Percentiles rank a stretch among this genome's conserved stretches.
These are phyloP conservation scores for Wickerhamiella hasegawae DNA, from an alignment of 805 yeast species.

Conservation along the genomic window DNA sequence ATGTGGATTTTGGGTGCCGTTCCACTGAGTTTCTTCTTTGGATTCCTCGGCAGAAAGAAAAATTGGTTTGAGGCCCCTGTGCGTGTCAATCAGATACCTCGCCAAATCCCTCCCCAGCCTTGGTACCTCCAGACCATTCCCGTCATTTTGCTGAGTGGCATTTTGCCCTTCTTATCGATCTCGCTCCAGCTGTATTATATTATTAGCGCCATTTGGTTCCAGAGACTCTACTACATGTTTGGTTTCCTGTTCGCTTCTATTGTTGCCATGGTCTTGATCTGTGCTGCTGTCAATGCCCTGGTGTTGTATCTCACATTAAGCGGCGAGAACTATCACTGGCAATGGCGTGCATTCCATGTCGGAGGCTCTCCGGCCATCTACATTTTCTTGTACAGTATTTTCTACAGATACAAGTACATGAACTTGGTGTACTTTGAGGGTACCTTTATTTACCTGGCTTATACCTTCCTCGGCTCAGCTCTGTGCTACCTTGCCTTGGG, in stretches of 20 bases:
- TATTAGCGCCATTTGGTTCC: conserved; percentile 83
- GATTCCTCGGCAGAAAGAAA: conserved; percentile 55
- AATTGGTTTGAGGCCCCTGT: conserved; percentile 54
- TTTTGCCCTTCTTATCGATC: conserved; percentile 88
- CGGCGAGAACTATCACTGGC: conserved; percentile 92
- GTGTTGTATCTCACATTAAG: conserved; percentile 74
- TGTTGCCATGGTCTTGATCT: conserved; percentile 64
- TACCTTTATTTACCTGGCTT: conserved; percentile 65
- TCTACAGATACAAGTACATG: conserved; percentile 30
- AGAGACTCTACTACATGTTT: conserved; percentile 89
- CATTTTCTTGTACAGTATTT: conserved; percentile 67
- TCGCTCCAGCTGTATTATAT: conserved; percentile 92
- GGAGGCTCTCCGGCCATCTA: conserved; percentile 84
- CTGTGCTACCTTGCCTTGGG: conserved; percentile 75
- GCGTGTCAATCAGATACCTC: conserved; percentile 84
- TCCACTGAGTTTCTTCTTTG: conserved; percentile 75
- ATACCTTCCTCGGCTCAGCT: conserved; percentile 54
- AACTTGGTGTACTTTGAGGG: conserved; percentile 65
- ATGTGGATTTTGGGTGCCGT: conserved; percentile 79
- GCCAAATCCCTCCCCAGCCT: conserved; percentile 89
- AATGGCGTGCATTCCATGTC: conserved; percentile 78
- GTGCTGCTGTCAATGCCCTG: conserved; percentile 63
- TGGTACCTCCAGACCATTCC: conserved; percentile 58
- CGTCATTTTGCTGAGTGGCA: conserved; percentile 61
- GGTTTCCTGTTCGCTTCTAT: conserved; percentile 88